Evolutionary conservation across 2,329 filamentous ascomycete species (phyloP).

Genomic region (Ceratocystis albifundus): DNA sequence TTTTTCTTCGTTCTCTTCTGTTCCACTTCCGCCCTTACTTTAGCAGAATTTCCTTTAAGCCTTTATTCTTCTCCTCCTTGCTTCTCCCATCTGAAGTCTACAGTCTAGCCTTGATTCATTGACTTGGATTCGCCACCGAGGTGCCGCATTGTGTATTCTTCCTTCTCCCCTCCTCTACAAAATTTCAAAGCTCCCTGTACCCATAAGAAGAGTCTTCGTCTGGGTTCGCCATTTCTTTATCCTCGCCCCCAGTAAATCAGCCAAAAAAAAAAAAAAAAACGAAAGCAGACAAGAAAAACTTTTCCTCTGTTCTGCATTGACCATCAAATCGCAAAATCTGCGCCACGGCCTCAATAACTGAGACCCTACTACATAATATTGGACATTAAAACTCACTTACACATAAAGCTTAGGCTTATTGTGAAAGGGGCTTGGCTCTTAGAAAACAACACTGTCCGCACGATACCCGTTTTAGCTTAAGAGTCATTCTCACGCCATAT

Average conservation of each 20-base stretch:
- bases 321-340: constrained; percentile 10
- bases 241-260: not conserved
- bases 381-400: constrained; percentile 14
- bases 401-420: constrained; percentile 11
- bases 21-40: not conserved
- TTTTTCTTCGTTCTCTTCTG: not conserved
- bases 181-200: constrained; percentile 4
- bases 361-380: constrained; percentile 11
- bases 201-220: not conserved
- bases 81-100: not conserved
- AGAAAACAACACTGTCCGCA: constrained; percentile 3
- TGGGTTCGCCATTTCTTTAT: not conserved
- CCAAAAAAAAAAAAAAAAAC: too few species aligned
- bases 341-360: constrained; percentile 10
- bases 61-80: not conserved
- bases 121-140: constrained; percentile 14
- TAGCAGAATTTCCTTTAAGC: not conserved
- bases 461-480: constrained; percentile 14
- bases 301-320: constrained; percentile 20
- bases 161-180: not conserved
- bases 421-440: constrained; percentile 11
- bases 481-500: constrained; percentile 12
- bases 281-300: constrained; percentile 14
- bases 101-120: not conserved
- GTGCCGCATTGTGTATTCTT: constrained; percentile 11